Percentiles rank a stretch among this genome's conserved stretches.
These are phyloP conservation scores for Pythium scleroteichum DNA, from an alignment of 352 stramenopile species.

Conservation along the genomic window DNA sequence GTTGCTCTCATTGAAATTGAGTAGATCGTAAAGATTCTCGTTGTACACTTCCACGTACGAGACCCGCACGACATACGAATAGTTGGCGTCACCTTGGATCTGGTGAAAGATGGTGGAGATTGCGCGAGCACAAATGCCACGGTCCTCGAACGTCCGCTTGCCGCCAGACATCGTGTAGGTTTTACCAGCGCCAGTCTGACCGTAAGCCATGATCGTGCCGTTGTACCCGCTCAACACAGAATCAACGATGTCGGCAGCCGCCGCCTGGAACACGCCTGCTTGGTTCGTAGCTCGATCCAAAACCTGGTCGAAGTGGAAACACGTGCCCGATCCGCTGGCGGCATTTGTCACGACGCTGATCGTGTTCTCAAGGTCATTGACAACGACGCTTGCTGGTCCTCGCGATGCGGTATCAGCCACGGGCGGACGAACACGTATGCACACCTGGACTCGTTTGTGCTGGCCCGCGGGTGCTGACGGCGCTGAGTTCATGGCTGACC, in stretches of 20 bases:
- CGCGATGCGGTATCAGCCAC: conserved; percentile 7
- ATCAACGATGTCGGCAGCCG: conserved; percentile 54
- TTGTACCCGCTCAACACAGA: conserved; percentile 72
- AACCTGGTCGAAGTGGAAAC: conserved; percentile 72
- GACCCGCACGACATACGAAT: conserved; percentile 57
- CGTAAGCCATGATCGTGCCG: conserved; percentile 75
- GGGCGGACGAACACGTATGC: conserved; percentile 58
- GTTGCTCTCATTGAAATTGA: conserved; percentile 37
- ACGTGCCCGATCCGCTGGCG: conserved; percentile 44
- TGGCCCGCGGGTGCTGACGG: background rate
- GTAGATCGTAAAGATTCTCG: conserved; percentile 84
- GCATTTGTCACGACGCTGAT: conserved; percentile 67
- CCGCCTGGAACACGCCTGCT: conserved; percentile 47
- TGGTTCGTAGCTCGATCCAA: conserved; percentile 45
- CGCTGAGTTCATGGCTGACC: too few relatives aligned
- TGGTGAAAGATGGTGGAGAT: conserved; percentile 60
- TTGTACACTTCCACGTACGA: conserved; percentile 92
- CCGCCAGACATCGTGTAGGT: conserved; percentile 75
- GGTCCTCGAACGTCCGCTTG: conserved; percentile 56
- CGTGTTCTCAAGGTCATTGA: conserved; percentile 54
- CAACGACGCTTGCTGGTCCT: conserved; percentile 32
- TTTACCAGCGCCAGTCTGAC: conserved; percentile 74
- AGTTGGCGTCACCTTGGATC: conserved; percentile 45
- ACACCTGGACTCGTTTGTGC: conserved; percentile 75
- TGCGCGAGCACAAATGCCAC: conserved; percentile 57